phyloP scores from a whole-genome alignment of 2,329 filamentous ascomycete species.

The Leptographium lundbergii region DNA sequence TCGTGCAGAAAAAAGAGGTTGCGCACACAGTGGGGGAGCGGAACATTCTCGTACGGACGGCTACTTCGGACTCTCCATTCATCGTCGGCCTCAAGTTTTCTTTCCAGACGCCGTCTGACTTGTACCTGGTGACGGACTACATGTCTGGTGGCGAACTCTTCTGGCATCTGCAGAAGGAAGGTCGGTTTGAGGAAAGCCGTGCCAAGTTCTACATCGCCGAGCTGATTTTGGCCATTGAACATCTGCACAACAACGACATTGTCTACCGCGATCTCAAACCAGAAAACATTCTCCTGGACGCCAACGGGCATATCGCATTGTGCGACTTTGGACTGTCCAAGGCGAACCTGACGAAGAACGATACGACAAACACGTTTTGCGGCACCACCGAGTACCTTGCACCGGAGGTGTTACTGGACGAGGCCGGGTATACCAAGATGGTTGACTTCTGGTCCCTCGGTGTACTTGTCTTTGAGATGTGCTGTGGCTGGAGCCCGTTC shows the following conservation, averaged over 20 bases:
- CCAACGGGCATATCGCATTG: slow-evolving; percentile 92
- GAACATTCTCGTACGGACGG: slow-evolving; percentile 93
- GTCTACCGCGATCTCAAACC: slow-evolving; percentile 96
- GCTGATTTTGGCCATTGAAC: slow-evolving; percentile 86
- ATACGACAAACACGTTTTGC: slow-evolving; percentile 97
- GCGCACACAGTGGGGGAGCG: slow-evolving; percentile 93
- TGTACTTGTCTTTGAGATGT: slow-evolving; percentile 98
- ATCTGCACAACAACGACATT: slow-evolving; percentile 92
- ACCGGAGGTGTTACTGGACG: slow-evolving; percentile 87
- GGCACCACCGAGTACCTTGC: slow-evolving; percentile 96
- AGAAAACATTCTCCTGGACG: slow-evolving; percentile 92
- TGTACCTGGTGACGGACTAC: slow-evolving; percentile 98
- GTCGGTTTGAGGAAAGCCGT: slow-evolving; percentile 83
- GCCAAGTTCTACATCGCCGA: slow-evolving; percentile 99
- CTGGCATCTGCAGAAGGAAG: slow-evolving; percentile 97
- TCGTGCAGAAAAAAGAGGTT: slow-evolving; percentile 99
- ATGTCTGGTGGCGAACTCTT: slow-evolving; percentile 98
- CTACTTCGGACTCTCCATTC: slow-evolving; percentile 90
- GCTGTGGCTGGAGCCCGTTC: slow-evolving; percentile 97
- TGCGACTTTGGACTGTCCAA: slow-evolving; percentile 98
- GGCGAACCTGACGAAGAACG: slow-evolving; percentile 91
- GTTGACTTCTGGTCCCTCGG: slow-evolving; percentile 99
- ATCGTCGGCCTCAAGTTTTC: slow-evolving; percentile 98
- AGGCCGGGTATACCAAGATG: slow-evolving; percentile 98
- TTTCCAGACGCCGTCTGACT: slow-evolving; percentile 91